Evolutionary conservation across 2,329 filamentous ascomycete genomes (phyloP), one percentile per base, ranked within the genome.

Genomic region (Cercospora janseana): DNA sequence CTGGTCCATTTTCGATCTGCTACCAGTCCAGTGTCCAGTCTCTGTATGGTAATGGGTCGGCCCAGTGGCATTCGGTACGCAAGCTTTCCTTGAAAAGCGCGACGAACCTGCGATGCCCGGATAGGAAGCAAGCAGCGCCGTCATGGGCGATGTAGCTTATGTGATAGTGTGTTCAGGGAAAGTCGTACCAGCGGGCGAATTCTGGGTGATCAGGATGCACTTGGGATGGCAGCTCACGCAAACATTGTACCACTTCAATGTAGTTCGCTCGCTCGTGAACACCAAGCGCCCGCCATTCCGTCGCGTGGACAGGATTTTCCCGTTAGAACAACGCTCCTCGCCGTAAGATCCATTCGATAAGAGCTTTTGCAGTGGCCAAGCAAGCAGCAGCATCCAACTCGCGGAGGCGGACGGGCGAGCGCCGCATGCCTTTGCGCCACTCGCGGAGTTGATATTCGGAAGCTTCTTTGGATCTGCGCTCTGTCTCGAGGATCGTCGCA

Each of bases 381-480:
- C 32, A 8, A 37, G 7, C 7, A 10, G 7, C 32, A 37, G 32
- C 27, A 29, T n/a, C 7, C n/a, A 8, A n/a, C 7, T 29, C n/a
- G n/a, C 21, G 21, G 12, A 41, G 37, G 15, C 37, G 3, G 21
- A 41, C 26, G 3, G 37, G 21, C 26, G 21, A 41, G 37, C 37
- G 37, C 37, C 21, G 21, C 21, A 41, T 41, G 21, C 21, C 37
- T 41, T 41, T 41, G n/a, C 37, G 37, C 37, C 21, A 41, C 37
- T 5, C 21, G 21, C 21, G 21, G 4, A 21, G 21, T 41, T 21
- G 37, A 27, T 41, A 41, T 41, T 41, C 15, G 13, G 41, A 44
- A 26, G 41, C 41, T 44, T 28, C 24, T 44, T 44, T 31, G 7
- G 41, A 44, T 9, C 21, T 28, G 41, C 41, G 41, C 23, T 28